phyloP scores from a whole-genome alignment of 2,329 filamentous ascomycete genomes.

The Chaetomium olivaceum region DNA sequence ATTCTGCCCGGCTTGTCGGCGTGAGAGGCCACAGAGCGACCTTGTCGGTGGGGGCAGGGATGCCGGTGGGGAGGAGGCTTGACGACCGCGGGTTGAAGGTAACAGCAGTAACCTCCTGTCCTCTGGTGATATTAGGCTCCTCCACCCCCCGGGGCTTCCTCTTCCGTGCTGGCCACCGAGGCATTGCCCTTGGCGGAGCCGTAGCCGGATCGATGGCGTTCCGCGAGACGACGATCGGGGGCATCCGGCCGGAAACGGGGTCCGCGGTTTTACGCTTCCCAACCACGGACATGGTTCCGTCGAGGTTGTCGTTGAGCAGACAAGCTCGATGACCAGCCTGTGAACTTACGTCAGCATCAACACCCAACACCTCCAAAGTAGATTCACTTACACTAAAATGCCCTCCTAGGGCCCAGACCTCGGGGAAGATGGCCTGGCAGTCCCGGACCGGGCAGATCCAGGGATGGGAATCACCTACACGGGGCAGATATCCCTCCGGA shows the following conservation, averaged over 20 bases:
- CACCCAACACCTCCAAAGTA: neutral
- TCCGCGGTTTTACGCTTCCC: constrained; percentile 21
- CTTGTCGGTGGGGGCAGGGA: no score
- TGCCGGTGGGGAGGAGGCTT: neutral
- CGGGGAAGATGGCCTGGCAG: constrained; percentile 23
- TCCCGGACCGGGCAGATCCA: constrained; percentile 29
- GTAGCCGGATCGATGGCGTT: constrained; percentile 12
- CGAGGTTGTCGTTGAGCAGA: constrained; percentile 28
- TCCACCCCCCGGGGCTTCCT: neutral
- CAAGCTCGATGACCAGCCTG: constrained; percentile 23
- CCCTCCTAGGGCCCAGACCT: constrained; percentile 22
- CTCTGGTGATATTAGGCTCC: neutral
- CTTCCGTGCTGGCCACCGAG: constrained; percentile 16
- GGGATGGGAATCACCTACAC: constrained; percentile 3
- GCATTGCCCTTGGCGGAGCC: constrained; percentile 18
- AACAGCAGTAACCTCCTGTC: neutral
- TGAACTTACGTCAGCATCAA: neutral
- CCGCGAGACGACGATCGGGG: constrained; percentile 25
- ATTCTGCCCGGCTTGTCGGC: neutral
- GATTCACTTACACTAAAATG: constrained; percentile 28
- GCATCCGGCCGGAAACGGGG: constrained; percentile 16
- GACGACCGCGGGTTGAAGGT: neutral
- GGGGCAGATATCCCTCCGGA: constrained; percentile 24
- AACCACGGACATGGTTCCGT: constrained; percentile 22
- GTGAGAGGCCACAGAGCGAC: neutral